Conservation (phyloP, 2,329 filamentous ascomycete species). For the Penicillium sp. region DNA sequence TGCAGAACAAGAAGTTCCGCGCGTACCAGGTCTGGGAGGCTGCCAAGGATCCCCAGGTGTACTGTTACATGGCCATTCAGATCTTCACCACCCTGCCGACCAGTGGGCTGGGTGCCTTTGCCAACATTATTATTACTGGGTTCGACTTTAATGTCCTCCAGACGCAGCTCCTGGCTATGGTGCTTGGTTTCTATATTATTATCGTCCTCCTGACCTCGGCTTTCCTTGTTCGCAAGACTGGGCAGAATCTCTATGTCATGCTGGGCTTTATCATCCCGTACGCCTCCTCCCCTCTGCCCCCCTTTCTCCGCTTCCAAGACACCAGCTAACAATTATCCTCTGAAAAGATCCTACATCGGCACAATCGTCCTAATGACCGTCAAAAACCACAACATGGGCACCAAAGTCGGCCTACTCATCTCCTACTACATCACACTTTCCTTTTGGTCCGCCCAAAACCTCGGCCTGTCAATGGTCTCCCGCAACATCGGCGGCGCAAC, state of each 20-base stretch:
- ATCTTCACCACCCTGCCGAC: conserved; percentile 76
- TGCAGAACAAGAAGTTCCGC: conserved; percentile 62
- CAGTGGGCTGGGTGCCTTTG: conserved; percentile 73
- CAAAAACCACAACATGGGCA: conserved; percentile 60
- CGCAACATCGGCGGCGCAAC: conserved; percentile 75
- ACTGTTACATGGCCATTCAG: conserved; percentile 68
- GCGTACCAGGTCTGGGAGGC: conserved; percentile 61
- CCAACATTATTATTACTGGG: conserved; percentile 74
- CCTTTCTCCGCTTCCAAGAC: background rate
- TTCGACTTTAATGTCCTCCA: conserved; percentile 69
- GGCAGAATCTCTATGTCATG: conserved; percentile 73
- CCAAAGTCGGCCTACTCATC: conserved; percentile 70
- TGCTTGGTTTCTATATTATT: conserved; percentile 75
- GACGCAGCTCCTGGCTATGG: conserved; percentile 75
- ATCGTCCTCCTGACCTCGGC: conserved; percentile 68
- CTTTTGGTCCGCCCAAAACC: conserved; percentile 76
- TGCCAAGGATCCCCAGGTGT: conserved; percentile 69
- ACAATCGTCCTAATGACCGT: conserved; percentile 75
- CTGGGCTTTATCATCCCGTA: conserved; percentile 68
- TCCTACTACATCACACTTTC: conserved; percentile 77
- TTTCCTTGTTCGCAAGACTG: conserved; percentile 70
- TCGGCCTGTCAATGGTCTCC: conserved; percentile 69
- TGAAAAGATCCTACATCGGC: conserved; percentile 66
- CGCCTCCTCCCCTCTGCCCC: conserved; percentile 29
- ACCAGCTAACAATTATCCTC: background rate